phyloP scores from a whole-genome alignment of 495 filamentous ascomycete genomes.

The Oleoguttula mirabilis region DNA sequence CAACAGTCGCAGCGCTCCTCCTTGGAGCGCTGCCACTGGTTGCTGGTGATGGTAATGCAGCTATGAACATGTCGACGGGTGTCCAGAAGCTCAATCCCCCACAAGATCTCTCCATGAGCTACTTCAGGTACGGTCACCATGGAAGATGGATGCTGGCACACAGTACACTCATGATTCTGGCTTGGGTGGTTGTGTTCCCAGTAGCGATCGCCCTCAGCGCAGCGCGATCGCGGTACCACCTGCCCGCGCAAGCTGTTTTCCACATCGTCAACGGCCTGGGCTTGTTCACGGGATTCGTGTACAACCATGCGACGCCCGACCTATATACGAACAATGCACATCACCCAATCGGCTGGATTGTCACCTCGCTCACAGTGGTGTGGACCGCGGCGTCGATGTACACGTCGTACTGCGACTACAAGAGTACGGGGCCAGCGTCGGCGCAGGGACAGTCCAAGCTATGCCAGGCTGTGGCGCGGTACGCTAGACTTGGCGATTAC shows the following conservation, averaged over 20 bases:
- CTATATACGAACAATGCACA: conserved; percentile 83
- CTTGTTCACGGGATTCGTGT: conserved; percentile 59
- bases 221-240: conserved; percentile 60
- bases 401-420: conserved; percentile 24
- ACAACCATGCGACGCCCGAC: conserved; percentile 74
- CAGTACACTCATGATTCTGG: conserved; percentile 64
- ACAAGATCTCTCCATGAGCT: conserved; percentile 37
- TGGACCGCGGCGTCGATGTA: conserved; percentile 56
- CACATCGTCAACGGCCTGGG: conserved; percentile 58
- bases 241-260: conserved; percentile 67
- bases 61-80: conserved; percentile 5
- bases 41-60: conserved; percentile 25
- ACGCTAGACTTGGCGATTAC: conserved; percentile 40
- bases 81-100: conserved; percentile 1
- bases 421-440: conserved; percentile 8
- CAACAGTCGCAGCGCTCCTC: conserved; percentile 27
- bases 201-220: conserved; percentile 76
- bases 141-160: conserved; percentile 60
- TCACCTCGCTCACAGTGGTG: conserved; percentile 55
- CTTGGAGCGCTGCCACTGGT: conserved; percentile 26
- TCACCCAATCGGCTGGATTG: conserved; percentile 78
- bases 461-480: conserved; percentile 55
- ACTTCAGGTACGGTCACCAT: conserved; percentile 62
- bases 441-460: conserved; percentile 26
- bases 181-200: conserved; percentile 78